Conservation (phyloP, 805 yeast genomes). For the Kodamaea jinghongensis region DNA sequence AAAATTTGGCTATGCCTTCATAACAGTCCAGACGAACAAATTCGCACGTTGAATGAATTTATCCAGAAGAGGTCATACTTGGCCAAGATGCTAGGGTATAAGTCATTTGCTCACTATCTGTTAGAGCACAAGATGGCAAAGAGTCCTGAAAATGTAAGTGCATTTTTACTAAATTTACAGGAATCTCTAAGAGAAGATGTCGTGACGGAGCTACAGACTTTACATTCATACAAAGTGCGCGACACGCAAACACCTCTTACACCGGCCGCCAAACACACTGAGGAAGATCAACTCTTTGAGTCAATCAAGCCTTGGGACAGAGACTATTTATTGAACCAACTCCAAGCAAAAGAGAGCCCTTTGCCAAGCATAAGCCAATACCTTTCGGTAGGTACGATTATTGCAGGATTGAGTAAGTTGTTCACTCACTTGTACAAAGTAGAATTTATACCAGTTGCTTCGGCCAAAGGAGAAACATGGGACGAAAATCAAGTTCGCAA, state of each 20-base stretch:
- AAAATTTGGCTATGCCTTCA: constrained; percentile 75
- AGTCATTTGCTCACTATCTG: constrained; percentile 75
- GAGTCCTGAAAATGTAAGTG: constrained; percentile 67
- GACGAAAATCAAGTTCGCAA: constrained; percentile 72
- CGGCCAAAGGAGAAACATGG: constrained; percentile 82
- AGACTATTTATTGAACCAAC: constrained; percentile 49
- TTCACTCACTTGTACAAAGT: constrained; percentile 76
- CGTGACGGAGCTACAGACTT: constrained; percentile 57
- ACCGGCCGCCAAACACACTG: too few species aligned
- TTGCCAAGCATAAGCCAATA: constrained; percentile 58
- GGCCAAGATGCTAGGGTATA: constrained; percentile 69
- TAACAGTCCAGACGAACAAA: constrained; percentile 61
- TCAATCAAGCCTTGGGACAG: constrained; percentile 88
- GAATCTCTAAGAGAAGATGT: constrained; percentile 41
- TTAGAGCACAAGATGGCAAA: constrained; percentile 88
- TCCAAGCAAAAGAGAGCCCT: constrained; percentile 5
- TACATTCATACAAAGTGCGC: constrained; percentile 36
- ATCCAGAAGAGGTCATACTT: constrained; percentile 64
- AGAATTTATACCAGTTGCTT: constrained; percentile 61
- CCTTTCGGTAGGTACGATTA: constrained; percentile 81
- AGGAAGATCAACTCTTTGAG: constrained; percentile 41
- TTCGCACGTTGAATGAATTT: constrained; percentile 54
- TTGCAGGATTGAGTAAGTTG: constrained; percentile 75
- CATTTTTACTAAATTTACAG: constrained; percentile 64
- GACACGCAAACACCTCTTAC: too few species aligned